These are phyloP conservation scores for Dictyostelium capitatum DNA, from an alignment of 78 protist genomes.

Conservation along the genomic window DNA sequence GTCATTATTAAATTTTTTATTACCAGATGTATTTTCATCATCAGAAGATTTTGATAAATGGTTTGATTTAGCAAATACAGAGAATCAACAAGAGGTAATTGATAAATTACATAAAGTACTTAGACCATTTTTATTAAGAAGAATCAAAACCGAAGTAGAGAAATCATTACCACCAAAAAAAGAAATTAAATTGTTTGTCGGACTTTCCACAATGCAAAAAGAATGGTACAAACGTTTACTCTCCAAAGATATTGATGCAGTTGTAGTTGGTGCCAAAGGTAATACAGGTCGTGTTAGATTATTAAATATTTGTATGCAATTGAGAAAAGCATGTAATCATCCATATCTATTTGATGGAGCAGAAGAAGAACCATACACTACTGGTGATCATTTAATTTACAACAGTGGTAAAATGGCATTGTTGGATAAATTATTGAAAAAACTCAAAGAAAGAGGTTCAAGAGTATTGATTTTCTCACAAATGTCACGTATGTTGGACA, in stretches of 20 bases:
- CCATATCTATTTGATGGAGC: slow-evolving; percentile 98
- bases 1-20: slow-evolving; percentile 99
- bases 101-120: slow-evolving; percentile 87
- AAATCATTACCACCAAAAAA: slow-evolving; percentile 96
- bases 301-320: slow-evolving; percentile 97
- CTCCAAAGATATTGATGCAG: slow-evolving; percentile 72
- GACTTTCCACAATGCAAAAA: slow-evolving; percentile 88
- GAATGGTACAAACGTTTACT: slow-evolving; percentile 85
- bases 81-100: slow-evolving; percentile 83
- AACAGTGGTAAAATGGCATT: slow-evolving; percentile 95
- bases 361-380: slow-evolving; percentile 82
- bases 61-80: slow-evolving; percentile 87
- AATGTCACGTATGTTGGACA: slow-evolving; percentile 98
- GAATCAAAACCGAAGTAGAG: slow-evolving; percentile 97
- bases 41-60: slow-evolving; percentile 94
- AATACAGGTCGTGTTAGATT: slow-evolving; percentile 73
- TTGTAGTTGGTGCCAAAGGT: slow-evolving; percentile 60
- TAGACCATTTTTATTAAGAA: slow-evolving; percentile 93
- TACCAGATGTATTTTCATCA: slow-evolving; percentile 95
- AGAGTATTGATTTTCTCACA: slow-evolving; percentile 95
- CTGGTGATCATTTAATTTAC: slow-evolving; percentile 71
- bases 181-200: slow-evolving; percentile 92
- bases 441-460: slow-evolving; percentile 84
- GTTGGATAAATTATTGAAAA: slow-evolving; percentile 92
- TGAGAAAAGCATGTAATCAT: slow-evolving; percentile 95